Evolutionary conservation across 1,284 basidiomycete genomes (phyloP), one percentile per base, ranked within the genome.

Genomic region (Moesziomyces globuligerus): DNA sequence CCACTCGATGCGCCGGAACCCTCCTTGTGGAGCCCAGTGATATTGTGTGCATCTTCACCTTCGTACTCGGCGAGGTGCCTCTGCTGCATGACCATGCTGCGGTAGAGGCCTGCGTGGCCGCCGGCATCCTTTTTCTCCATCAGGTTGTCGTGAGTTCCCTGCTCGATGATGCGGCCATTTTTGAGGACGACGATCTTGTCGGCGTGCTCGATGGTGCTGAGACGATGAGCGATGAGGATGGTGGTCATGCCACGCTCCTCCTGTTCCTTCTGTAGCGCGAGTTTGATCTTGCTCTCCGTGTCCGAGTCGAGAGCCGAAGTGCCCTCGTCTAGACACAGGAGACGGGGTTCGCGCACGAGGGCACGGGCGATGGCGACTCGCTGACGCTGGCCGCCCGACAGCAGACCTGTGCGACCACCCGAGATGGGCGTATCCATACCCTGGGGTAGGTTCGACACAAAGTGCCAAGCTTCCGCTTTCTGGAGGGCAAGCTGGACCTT

Each of bases 381-480:
- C 50, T 81, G 79, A 21, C 78, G 59, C 62, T 82, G 80, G 6
- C 80, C 80, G 21, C 80, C 80, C 0, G 72, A 76, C 8, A 82
- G 61, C 6, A 66, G 78, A 61, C 83, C 82, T 1, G 81, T 83
- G 29, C 79, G 75, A 15, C 83, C 83, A 13, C 83, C 83, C 15
- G 76, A 66, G 34, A 85, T 74, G 6, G 74, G 37, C 6, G 83
- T 84, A 41, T 84, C 76, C 58, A 84, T 75, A 9, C 83, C 83
- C 21, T 83, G 68, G 0, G 83, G 83, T 7, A 83, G 69, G n/a
- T 72, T 75, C 17, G 57, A 53, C 1, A 83, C 83, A 55, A 84
- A 84, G n/a, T 79, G 72, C 80, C 81, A 84, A 1, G 84, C 84
- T 51, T 85, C 81, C 0, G 85, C 84, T 44, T 81, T 81, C 40